Base-by-base conservation (phyloP, 2,329 filamentous ascomycete species). In the Sclerotinia glacialis region DNA sequence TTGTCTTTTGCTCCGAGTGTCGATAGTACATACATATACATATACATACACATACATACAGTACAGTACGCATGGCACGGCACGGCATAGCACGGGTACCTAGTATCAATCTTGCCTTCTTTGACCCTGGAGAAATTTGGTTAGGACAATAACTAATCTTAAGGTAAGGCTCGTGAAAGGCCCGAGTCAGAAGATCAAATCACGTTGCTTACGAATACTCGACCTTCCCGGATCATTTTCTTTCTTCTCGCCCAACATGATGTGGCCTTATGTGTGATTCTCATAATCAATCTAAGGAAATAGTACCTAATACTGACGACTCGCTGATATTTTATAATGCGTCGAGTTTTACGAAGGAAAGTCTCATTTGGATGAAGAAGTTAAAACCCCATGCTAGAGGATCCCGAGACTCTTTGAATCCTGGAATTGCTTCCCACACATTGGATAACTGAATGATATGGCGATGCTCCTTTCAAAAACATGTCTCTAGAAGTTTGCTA, bases 141-240 rank as follows among this genome's bases (percentile, higher is more conserved):
- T n/a, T 53, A 52, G 49, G 21, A 28, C 11, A 16, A 16, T 12
- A 12, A 53, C 34, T 31, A 54, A 54, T 18, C 50, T n/a, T 14
- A 34, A 14, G 50, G 50, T 53, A 53, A 34, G 52, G 52, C 31
- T 54, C 18, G 52, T 8, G 52, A 31, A 37, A 54, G 21, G 52
- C 28, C 52, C 52, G 52, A 37, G 37, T 54, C 52, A 54, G 34
- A 18, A n/a, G 52, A 37, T 34, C 52, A 54, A 54, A 54, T 8
- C 34, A 21, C 31, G 4, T 54, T 34, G 21, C n/a, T 53, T 37
- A 34, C 31, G 18, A 34, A 11, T n/a, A 34, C 52, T 34, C 28
- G 5, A 34, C 28, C n/a, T 14, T 5, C 31, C 52, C 37, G 52
- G n/a, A 54, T 54, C 52, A 37, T 54, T n/a, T n/a, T 54, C 52